Percentiles rank a stretch among this genome's conserved stretches.
Conservation (phyloP, 192 early-diverging fungal genomes). For the Coemansia sp. region DNA sequence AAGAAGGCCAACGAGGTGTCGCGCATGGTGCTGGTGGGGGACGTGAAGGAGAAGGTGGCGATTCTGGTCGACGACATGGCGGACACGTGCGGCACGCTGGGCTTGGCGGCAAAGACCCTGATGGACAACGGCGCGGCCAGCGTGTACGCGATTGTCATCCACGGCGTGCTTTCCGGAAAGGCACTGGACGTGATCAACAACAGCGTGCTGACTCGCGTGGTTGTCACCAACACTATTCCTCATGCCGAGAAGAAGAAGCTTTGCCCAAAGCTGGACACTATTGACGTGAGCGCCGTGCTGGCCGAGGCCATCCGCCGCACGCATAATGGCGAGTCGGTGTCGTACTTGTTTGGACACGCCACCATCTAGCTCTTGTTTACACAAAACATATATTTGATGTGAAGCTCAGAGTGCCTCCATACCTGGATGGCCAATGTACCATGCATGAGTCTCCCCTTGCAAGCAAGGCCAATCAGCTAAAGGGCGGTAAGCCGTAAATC, state of each 20-base stretch:
- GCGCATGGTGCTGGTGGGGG: conserved; percentile 93
- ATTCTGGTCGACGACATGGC: conserved; percentile 98
- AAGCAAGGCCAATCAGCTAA: too few species aligned
- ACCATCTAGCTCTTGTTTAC: conserved; percentile 13
- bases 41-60: conserved; percentile 85
- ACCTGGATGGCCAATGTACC: too few species aligned
- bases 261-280: conserved; percentile 78
- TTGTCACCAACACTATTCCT: conserved; percentile 82
- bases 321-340: conserved; percentile 69
- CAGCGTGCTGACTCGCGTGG: conserved; percentile 68
- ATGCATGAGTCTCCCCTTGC: too few species aligned
- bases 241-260: conserved; percentile 74
- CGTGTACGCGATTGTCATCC: conserved; percentile 95
- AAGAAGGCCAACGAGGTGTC: conserved; percentile 86
- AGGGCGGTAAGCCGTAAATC: too few species aligned
- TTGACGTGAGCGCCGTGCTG: conserved; percentile 75
- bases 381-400: background rate
- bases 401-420: too few species aligned
- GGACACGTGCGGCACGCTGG: conserved; percentile 92
- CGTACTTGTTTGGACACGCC: conserved; percentile 58
- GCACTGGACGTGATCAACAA: conserved; percentile 86
- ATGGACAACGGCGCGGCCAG: conserved; percentile 85
- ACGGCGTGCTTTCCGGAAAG: conserved; percentile 90
- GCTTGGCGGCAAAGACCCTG: conserved; percentile 82
- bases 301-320: conserved; percentile 75